A percentile compares a stretch with the other conserved stretches of the same genome.
Conservation (phyloP, 345 rosid genomes). For the Trapa incisa region DNA sequence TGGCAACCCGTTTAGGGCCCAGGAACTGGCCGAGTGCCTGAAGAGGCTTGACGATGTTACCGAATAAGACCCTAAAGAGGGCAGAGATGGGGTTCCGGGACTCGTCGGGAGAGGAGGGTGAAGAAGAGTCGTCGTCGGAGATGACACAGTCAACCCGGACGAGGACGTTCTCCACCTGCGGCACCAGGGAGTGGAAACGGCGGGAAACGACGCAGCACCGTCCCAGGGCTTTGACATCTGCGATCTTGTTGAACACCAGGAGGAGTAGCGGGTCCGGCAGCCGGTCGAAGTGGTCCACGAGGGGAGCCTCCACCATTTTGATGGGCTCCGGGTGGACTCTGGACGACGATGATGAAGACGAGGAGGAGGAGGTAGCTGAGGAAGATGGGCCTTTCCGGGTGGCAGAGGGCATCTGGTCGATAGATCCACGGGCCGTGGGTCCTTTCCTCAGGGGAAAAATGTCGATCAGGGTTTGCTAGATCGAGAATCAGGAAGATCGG, state of each 20-base stretch:
- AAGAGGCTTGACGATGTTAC: conserved; percentile 64
- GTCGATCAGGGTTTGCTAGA: too few relatives aligned
- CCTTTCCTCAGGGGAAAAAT: too few relatives aligned
- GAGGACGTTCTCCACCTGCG: conserved; percentile 74
- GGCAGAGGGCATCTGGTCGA: conserved; percentile 3
- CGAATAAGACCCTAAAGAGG: conserved; percentile 44
- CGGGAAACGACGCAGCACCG: conserved; percentile 60
- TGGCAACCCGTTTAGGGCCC: conserved; percentile 32
- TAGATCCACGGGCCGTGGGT: not conserved
- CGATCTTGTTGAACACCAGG: conserved; percentile 66
- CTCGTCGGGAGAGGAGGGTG: conserved; percentile 31
- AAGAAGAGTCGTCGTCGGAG: conserved; percentile 61
- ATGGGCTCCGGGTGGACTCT: conserved; percentile 38
- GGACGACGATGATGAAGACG: too few relatives aligned
- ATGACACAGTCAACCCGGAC: conserved; percentile 89
- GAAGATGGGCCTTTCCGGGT: conserved; percentile 35
- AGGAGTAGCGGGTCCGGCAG: conserved; percentile 74
- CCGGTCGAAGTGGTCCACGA: conserved; percentile 73
- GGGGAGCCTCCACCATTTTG: not conserved
- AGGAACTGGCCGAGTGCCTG: conserved; percentile 59
- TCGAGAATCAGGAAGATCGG: not conserved
- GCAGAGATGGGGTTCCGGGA: conserved; percentile 44
- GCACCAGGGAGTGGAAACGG: conserved; percentile 29
- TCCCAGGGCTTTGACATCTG: conserved; percentile 86
- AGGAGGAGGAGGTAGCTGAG: conserved; percentile 8